Conservation (phyloP, 345 rosid species). For the Litchi chinensis region DNA sequence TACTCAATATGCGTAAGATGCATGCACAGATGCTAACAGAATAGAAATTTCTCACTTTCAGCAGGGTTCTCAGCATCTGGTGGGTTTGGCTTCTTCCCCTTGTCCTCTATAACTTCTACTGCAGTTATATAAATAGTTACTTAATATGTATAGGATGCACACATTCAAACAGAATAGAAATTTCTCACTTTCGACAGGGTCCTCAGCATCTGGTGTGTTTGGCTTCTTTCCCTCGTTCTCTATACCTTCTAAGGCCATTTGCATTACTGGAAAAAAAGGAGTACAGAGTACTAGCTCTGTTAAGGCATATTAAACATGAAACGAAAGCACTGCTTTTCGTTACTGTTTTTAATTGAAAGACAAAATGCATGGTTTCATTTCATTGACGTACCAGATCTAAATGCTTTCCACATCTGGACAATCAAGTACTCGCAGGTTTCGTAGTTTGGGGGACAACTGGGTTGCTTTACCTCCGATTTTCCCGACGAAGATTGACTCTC, state of each 20-base stretch:
- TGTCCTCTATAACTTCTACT: background rate
- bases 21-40: background rate
- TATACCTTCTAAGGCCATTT: background rate
- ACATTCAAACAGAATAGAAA: background rate
- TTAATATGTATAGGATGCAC: background rate
- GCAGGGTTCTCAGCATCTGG: slow-evolving; percentile 3
- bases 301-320: background rate
- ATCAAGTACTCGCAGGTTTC: slow-evolving; percentile 31
- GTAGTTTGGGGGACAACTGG: slow-evolving; percentile 34
- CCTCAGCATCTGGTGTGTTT: background rate
- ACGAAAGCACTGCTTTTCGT: background rate
- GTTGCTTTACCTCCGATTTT: background rate
- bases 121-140: no score
- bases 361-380: background rate
- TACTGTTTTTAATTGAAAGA: no score
- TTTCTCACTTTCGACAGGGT: slow-evolving; percentile 5
- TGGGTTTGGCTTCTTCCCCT: no score
- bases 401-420: background rate
- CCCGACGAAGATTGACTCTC: no score
- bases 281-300: background rate
- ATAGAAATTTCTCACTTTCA: background rate
- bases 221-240: background rate
- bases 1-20: no score
- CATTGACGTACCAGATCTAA: slow-evolving; percentile 25
- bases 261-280: background rate